Conservation (phyloP, 2,329 filamentous ascomycete species). For the Ophiostoma sp. region DNA sequence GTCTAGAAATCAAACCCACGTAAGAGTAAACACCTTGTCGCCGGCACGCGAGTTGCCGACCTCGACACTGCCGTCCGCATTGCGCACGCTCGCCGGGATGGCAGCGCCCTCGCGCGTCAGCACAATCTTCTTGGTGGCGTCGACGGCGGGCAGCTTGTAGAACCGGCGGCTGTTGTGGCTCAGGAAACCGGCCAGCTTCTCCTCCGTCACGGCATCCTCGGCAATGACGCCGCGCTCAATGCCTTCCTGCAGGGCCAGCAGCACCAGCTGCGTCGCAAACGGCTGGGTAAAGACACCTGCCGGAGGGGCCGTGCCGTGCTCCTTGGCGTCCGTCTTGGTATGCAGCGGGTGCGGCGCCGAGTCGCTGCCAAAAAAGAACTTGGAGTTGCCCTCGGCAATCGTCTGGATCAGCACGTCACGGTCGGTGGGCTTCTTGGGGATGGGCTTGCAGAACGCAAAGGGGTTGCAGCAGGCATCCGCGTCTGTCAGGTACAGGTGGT, state of each 20-base stretch:
- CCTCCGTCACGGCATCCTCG: slow-evolving; percentile 50
- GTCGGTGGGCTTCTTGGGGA: slow-evolving; percentile 66
- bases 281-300: slow-evolving; percentile 79
- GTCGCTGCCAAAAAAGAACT: slow-evolving; percentile 69
- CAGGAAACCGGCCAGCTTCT: slow-evolving; percentile 51
- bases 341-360: slow-evolving; percentile 60
- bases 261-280: slow-evolving; percentile 53
- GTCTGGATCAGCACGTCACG: slow-evolving; percentile 66
- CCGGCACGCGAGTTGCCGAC: slow-evolving; percentile 43
- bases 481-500: slow-evolving; percentile 65
- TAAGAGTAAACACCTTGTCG: slow-evolving; percentile 40
- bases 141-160: slow-evolving; percentile 41
- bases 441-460: slow-evolving; percentile 57
- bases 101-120: slow-evolving; percentile 41
- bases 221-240: slow-evolving; percentile 49
- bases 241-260: slow-evolving; percentile 59
- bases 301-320: slow-evolving; percentile 52
- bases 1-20: slow-evolving; percentile 30
- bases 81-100: slow-evolving; percentile 39
- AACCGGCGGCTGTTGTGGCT: slow-evolving; percentile 50
- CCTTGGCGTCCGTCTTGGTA: slow-evolving; percentile 48
- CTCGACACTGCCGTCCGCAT: slow-evolving; percentile 38
- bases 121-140: slow-evolving; percentile 32
- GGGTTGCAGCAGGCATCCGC: slow-evolving; percentile 29
- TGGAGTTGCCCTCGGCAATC: slow-evolving; percentile 52